A percentile compares a stretch with the other conserved stretches of the same genome.
These are phyloP conservation scores for Eucalyptus caleyi DNA, from an alignment of 345 rosid genomes.

Conservation along the genomic window DNA sequence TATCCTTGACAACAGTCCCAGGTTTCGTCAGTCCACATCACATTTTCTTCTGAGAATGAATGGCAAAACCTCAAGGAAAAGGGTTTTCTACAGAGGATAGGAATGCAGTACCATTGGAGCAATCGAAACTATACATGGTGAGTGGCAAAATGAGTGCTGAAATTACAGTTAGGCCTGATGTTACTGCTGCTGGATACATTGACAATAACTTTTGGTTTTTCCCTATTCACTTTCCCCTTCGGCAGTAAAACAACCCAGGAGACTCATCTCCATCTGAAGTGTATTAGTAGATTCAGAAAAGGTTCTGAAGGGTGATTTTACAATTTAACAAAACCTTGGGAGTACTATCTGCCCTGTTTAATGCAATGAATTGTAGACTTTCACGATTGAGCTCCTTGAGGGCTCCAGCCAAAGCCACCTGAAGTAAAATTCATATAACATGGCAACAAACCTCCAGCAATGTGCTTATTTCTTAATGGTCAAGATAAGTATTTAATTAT, in stretches of 20 bases:
- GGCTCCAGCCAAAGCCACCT: neutral
- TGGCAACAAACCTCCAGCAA: neutral
- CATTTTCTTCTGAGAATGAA: conserved; percentile 74
- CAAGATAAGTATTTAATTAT: neutral
- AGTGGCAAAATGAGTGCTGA: neutral
- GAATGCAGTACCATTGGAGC: conserved; percentile 97
- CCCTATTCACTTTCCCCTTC: neutral
- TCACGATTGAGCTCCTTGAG: neutral
- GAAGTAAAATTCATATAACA: neutral
- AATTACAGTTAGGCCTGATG: neutral
- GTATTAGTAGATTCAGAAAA: neutral
- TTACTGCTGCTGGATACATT: neutral
- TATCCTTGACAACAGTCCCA: conserved; percentile 34
- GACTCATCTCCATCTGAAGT: neutral
- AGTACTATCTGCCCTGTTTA: neutral
- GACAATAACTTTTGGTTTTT: neutral
- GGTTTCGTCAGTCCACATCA: conserved; percentile 78
- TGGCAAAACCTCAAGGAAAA: conserved; percentile 54
- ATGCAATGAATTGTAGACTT: neutral
- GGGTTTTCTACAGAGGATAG: conserved; percentile 78
- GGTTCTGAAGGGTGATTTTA: neutral
- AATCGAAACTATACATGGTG: conserved; percentile 75
- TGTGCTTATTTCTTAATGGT: neutral
- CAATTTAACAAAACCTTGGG: neutral
- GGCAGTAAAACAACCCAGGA: neutral